Evolutionary conservation across 306 rosid genomes (phyloP).

Genomic region (Quercus dentata): DNA sequence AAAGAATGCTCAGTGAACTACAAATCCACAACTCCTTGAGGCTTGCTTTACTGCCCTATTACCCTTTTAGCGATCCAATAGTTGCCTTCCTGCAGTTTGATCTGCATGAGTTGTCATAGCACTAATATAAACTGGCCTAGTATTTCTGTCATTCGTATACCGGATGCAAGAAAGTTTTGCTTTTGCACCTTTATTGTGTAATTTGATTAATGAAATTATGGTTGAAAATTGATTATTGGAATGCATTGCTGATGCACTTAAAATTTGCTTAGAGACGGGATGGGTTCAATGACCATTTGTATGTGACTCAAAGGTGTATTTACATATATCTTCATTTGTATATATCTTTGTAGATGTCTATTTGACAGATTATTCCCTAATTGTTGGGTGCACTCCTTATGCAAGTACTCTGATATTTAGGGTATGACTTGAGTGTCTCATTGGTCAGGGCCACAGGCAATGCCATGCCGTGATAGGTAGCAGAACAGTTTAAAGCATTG

Average conservation of each 20-base stretch:
- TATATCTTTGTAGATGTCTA: neutral
- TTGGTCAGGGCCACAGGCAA: neutral
- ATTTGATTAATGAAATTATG: neutral
- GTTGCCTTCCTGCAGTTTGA: neutral
- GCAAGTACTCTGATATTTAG: neutral
- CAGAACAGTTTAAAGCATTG: too few species aligned
- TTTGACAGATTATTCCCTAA: neutral
- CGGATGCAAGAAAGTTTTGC: neutral
- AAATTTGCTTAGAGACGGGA: too few species aligned
- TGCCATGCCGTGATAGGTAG: neutral
- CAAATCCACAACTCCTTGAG: neutral
- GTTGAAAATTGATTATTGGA: neutral
- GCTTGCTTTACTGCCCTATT: neutral
- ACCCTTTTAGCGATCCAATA: neutral
- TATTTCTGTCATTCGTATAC: too few species aligned
- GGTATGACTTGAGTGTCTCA: neutral
- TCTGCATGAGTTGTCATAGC: neutral
- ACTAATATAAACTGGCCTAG: neutral
- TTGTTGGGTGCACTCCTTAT: neutral
- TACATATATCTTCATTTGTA: neutral
- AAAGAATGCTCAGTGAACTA: neutral
- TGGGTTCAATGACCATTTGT: neutral
- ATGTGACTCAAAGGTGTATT: neutral
- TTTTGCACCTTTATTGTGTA: neutral
- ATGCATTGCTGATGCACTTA: neutral